Conservation (phyloP, 73 alveolate species). For the Paramecium sonneborni region DNA sequence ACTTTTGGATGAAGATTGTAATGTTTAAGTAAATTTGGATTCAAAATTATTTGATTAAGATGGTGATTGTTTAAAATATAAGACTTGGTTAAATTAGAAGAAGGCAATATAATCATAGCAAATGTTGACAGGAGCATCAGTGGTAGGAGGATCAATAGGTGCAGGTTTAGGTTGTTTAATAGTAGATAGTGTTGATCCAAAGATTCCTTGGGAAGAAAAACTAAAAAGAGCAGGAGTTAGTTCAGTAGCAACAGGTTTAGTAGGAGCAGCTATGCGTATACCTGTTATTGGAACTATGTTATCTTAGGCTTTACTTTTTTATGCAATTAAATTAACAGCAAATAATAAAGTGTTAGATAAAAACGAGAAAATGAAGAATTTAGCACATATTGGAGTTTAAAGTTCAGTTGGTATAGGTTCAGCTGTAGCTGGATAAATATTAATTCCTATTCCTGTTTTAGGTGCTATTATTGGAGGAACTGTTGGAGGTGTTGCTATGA, state of each 20-base stretch:
- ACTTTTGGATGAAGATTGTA: background rate
- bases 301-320: background rate
- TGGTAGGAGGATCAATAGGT: constrained; percentile 51
- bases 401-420: constrained; percentile 46
- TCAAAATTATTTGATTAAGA: background rate
- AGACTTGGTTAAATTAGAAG: constrained; percentile 18
- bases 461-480: constrained; percentile 53
- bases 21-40: background rate
- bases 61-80: constrained; percentile 11
- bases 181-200: constrained; percentile 44
- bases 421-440: constrained; percentile 39
- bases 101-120: background rate
- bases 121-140: constrained; percentile 30
- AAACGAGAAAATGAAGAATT: background rate
- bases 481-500: constrained; percentile 52
- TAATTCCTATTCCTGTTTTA: constrained; percentile 40
- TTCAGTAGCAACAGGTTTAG: constrained; percentile 23
- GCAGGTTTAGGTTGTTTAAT: constrained; percentile 52
- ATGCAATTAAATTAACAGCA: background rate
- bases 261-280: constrained; percentile 53
- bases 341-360: constrained; percentile 25
- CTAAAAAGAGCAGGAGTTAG: constrained; percentile 38
- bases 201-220: constrained; percentile 54
- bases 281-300: constrained; percentile 38
- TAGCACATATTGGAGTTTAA: constrained; percentile 42